Evolutionary conservation across 139 green algal species (phyloP).

Genomic region (Chlorella sp.): DNA sequence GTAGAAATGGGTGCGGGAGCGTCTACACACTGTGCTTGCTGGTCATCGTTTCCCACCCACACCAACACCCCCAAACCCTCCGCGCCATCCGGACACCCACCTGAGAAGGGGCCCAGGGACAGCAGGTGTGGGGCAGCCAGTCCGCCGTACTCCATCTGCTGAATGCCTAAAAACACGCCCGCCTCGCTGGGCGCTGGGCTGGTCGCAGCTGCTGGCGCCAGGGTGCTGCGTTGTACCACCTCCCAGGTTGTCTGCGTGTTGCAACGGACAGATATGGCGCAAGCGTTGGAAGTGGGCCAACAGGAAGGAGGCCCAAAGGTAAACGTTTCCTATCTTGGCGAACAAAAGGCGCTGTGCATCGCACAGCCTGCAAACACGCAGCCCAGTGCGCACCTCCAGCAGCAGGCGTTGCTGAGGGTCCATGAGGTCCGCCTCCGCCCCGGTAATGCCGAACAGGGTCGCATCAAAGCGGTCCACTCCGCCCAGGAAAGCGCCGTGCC

Average conservation of each 20-base stretch:
- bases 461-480: conserved; percentile 74
- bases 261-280: neutral
- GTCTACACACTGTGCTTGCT: too few relatives aligned
- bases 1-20: too few relatives aligned
- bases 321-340: too few relatives aligned
- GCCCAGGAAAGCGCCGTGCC: conserved; percentile 5
- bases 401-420: conserved; percentile 88
- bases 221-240: neutral
- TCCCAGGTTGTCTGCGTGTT: neutral
- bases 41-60: too few relatives aligned
- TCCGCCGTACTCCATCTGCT: conserved; percentile 60
- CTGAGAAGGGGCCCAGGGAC: conserved; percentile 30
- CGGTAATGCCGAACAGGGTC: conserved; percentile 63
- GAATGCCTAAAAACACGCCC: conserved; percentile 61
- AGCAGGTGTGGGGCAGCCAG: neutral
- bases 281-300: too few relatives aligned
- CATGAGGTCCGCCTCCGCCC: conserved; percentile 61
- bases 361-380: too few relatives aligned
- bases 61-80: too few relatives aligned
- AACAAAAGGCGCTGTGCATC: too few relatives aligned
- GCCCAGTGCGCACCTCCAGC: conserved; percentile 28
- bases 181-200: neutral
- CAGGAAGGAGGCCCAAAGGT: too few relatives aligned
- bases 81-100: too few relatives aligned
- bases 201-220: too few relatives aligned